These are phyloP conservation scores for Neodidymelliopsis sp. DNA, from an alignment of 2,329 filamentous ascomycete species.

Conservation along the genomic window DNA sequence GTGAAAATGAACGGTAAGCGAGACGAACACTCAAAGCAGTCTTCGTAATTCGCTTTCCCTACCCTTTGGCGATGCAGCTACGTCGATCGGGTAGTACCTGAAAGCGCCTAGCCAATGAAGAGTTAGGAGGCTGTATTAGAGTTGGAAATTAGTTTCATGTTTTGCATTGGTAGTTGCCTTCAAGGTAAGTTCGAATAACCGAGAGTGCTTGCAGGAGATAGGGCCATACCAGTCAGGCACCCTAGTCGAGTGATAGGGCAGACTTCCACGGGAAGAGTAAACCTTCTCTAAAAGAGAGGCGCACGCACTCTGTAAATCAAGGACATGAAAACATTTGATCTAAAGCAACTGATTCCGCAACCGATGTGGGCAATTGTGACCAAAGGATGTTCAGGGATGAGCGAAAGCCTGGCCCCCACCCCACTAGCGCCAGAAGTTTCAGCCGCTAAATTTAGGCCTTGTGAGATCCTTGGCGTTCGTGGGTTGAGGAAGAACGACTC, in stretches of 20 bases:
- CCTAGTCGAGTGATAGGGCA: too few relatives aligned
- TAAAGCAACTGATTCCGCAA: background rate
- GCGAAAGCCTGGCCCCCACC: background rate
- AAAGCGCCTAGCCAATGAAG: conserved; percentile 3
- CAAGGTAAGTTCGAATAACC: too few relatives aligned
- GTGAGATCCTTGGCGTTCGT: too few relatives aligned
- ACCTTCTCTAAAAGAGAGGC: too few relatives aligned
- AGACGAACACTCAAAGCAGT: conserved; percentile 1
- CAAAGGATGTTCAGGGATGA: background rate
- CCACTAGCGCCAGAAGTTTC: conserved; percentile 7
- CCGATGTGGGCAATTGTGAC: background rate
- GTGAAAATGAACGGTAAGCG: conserved; percentile 1
- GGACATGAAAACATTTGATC: too few relatives aligned
- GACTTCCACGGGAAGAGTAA: too few relatives aligned
- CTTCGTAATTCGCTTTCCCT: conserved; percentile 18
- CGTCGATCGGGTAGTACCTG: background rate
- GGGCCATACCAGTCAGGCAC: too few relatives aligned
- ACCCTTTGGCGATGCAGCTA: conserved; percentile 1
- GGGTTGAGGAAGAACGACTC: background rate
- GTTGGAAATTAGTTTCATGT: conserved; percentile 3
- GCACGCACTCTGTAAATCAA: too few relatives aligned
- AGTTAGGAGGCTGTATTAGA: background rate
- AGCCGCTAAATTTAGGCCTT: conserved; percentile 7
- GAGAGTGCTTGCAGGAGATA: too few relatives aligned
- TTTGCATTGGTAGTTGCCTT: background rate